Conservation (phyloP, 2,329 filamentous ascomycete species). For the Ophiocordyceps polyrhachis-furcata region DNA sequence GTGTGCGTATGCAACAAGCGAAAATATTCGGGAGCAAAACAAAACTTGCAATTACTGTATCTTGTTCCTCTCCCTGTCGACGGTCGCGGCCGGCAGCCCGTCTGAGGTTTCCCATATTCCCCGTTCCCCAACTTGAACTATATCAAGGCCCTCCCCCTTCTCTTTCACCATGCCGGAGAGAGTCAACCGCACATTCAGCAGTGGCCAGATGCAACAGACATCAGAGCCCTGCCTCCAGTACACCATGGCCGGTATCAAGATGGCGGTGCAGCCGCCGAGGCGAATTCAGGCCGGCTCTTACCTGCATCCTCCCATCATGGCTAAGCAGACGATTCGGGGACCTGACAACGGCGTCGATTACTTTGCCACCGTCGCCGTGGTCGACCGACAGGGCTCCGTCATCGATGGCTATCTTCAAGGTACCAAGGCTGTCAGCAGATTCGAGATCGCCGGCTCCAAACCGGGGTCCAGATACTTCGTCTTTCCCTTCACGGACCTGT, state of each 20-base stretch:
- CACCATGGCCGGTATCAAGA: constrained; percentile 3
- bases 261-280: constrained; percentile 10
- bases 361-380: constrained; percentile 10
- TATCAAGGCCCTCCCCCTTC: neutral
- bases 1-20: neutral
- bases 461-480: constrained; percentile 4
- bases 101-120: neutral
- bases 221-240: neutral
- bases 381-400: constrained; percentile 5
- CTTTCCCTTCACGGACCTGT: constrained; percentile 11
- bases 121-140: neutral
- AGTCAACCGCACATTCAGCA: neutral
- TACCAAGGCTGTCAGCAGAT: constrained; percentile 5
- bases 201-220: neutral
- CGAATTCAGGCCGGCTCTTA: constrained; percentile 3
- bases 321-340: constrained; percentile 3
- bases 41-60: neutral
- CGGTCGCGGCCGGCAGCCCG: neutral
- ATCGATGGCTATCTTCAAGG: constrained; percentile 7
- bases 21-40: neutral
- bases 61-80: neutral
- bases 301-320: constrained; percentile 9
- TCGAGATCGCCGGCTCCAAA: constrained; percentile 1
- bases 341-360: constrained; percentile 4
- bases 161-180: constrained; percentile 1